Evolutionary conservation across 2,329 filamentous ascomycete genomes (phyloP).

Genomic region (Hypoxylon sp.): DNA sequence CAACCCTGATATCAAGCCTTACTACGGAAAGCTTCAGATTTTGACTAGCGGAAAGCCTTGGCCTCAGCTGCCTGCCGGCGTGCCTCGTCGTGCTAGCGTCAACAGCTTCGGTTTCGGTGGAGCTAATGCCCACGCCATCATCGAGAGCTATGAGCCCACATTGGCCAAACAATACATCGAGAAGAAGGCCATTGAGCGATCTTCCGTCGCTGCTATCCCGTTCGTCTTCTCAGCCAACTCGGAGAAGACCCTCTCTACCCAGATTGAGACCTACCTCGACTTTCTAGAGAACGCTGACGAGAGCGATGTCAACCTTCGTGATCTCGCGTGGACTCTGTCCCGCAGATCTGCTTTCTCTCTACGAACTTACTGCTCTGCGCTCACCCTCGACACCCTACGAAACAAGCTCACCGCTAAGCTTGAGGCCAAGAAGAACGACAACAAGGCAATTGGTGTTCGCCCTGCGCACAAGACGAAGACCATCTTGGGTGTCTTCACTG

Average conservation of each 20-base stretch:
- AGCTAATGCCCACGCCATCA: conserved; percentile 45
- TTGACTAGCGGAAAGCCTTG: conserved; percentile 12
- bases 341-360: conserved; percentile 22
- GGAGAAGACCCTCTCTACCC: conserved; percentile 19
- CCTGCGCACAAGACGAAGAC: conserved; percentile 21
- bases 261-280: conserved; percentile 14
- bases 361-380: conserved; percentile 20
- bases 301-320: conserved; percentile 9
- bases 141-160: conserved; percentile 38
- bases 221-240: conserved; percentile 44
- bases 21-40: conserved; percentile 29
- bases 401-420: conserved; percentile 23
- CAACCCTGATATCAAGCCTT: conserved; percentile 26
- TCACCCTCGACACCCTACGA: conserved; percentile 17
- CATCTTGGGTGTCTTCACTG: conserved; percentile 52
- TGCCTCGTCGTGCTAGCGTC: conserved; percentile 42
- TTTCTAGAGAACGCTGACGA: conserved; percentile 1
- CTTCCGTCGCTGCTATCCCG: conserved; percentile 13
- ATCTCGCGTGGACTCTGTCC: conserved; percentile 19
- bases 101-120: conserved; percentile 47
- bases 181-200: conserved; percentile 1
- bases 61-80: conserved; percentile 18
- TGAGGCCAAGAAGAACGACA: conserved; percentile 12
- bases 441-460: conserved; percentile 15
- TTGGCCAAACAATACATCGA: not conserved